A percentile compares a stretch with the other conserved stretches of the same genome.
Conservation (phyloP, 805 yeast genomes). For the Blastobotrys robertii region DNA sequence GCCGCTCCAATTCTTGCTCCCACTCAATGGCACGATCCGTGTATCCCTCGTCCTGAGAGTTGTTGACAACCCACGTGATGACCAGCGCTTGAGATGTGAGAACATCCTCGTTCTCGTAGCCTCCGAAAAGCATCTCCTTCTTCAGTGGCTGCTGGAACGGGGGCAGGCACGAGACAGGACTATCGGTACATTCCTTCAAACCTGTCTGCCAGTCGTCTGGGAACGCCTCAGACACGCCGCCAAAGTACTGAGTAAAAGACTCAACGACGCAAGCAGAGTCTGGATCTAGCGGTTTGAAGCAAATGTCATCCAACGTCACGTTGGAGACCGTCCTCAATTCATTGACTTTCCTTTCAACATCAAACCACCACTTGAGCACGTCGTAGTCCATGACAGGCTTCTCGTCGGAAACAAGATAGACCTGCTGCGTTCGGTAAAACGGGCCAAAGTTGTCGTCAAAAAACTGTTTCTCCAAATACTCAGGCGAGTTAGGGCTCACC, state of each 20-base stretch:
- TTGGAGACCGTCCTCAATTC: constrained; percentile 22
- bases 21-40: constrained; percentile 40
- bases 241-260: constrained; percentile 81
- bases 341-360: constrained; percentile 52
- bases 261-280: constrained; percentile 75
- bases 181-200: constrained; percentile 51
- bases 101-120: constrained; percentile 32
- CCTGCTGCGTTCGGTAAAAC: constrained; percentile 80
- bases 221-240: constrained; percentile 45
- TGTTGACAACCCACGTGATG: constrained; percentile 60
- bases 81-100: constrained; percentile 63
- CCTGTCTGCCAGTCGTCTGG: constrained; percentile 46
- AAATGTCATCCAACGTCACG: constrained; percentile 49
- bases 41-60: constrained; percentile 33
- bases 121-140: constrained; percentile 62
- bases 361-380: constrained; percentile 79
- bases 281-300: constrained; percentile 60
- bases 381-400: constrained; percentile 64
- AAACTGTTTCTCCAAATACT: constrained; percentile 51
- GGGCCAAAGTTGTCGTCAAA: constrained; percentile 84
- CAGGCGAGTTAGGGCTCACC: constrained; percentile 75
- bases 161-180: constrained; percentile 88
- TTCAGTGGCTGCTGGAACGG: constrained; percentile 84
- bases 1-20: constrained; percentile 60
- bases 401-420: constrained; percentile 59